Evolutionary conservation across 768 basidiomycete species (phyloP).

Genomic region (Postia placenta): DNA sequence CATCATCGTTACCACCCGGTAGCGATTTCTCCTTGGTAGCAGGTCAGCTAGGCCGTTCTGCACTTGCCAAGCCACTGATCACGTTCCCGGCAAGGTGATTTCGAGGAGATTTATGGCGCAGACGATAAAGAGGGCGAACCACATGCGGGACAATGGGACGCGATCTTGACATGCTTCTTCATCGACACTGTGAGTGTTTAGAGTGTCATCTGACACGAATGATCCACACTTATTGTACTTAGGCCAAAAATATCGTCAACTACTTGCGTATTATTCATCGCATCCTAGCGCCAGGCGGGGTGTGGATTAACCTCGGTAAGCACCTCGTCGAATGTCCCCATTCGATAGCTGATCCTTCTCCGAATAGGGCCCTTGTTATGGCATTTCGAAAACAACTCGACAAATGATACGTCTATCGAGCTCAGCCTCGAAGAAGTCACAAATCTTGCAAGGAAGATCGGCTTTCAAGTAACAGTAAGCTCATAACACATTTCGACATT

Average conservation of each 20-base stretch:
- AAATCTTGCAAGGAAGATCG: slow-evolving; percentile 59
- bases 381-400: slow-evolving; percentile 91
- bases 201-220: background rate
- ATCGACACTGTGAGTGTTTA: slow-evolving; percentile 72
- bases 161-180: slow-evolving; percentile 93
- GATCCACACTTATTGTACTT: background rate
- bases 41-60: slow-evolving; percentile 34
- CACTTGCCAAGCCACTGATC: slow-evolving; percentile 1
- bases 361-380: slow-evolving; percentile 80
- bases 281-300: slow-evolving; percentile 77
- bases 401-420: slow-evolving; percentile 80
- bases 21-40: slow-evolving; percentile 82
- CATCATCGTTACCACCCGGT: slow-evolving; percentile 58
- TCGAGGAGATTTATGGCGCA: slow-evolving; percentile 83
- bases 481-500: background rate
- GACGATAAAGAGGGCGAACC: slow-evolving; percentile 47
- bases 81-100: slow-evolving; percentile 55
- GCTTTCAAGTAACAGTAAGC: slow-evolving; percentile 78
- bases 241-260: slow-evolving; percentile 90
- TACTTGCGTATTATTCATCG: slow-evolving; percentile 84
- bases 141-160: slow-evolving; percentile 80
- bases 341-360: background rate
- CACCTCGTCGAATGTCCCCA: background rate
- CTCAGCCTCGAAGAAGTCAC: slow-evolving; percentile 89
- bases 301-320: slow-evolving; percentile 87